phyloP scores from a whole-genome alignment of 495 filamentous ascomycete genomes.

The Neurospora africana region DNA sequence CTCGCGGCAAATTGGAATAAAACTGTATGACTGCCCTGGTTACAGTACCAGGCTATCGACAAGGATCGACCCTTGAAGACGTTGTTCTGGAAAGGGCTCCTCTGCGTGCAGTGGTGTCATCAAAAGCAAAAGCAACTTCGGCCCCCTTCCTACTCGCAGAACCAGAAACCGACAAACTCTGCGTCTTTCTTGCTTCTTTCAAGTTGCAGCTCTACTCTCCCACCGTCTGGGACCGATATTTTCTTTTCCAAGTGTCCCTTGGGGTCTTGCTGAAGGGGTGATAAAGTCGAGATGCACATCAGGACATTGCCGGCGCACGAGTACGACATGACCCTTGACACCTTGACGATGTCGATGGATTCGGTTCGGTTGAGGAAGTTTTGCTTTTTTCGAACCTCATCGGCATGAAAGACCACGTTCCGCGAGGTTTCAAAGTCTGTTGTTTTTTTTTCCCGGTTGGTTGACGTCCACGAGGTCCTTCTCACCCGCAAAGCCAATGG shows the following conservation, averaged over 20 bases:
- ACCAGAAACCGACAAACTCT: not conserved
- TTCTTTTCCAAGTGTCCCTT: too few species aligned
- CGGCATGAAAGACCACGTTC: not conserved
- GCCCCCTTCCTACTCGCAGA: not conserved
- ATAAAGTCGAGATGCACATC: not conserved
- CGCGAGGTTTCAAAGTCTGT: not conserved
- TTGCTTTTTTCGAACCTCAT: not conserved
- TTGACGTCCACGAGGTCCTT: not conserved
- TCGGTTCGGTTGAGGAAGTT: not conserved
- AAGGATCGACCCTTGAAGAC: not conserved
- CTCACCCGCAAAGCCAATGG: not conserved
- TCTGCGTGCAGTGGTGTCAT: not conserved
- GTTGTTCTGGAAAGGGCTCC: not conserved
- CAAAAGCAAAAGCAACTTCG: not conserved
- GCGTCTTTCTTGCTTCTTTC: not conserved
- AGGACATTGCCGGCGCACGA: not conserved
- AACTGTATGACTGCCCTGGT: not conserved
- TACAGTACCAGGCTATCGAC: not conserved
- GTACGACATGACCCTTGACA: not conserved
- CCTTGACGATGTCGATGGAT: not conserved
- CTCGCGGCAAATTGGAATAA: not conserved
- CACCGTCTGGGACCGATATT: not conserved
- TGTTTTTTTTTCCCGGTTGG: not conserved
- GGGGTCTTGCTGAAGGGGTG: not conserved
- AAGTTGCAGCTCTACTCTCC: too few species aligned